Evolutionary conservation across 2,329 filamentous ascomycete genomes (phyloP).

Genomic region (Sporothrix pseudoabietina): DNA sequence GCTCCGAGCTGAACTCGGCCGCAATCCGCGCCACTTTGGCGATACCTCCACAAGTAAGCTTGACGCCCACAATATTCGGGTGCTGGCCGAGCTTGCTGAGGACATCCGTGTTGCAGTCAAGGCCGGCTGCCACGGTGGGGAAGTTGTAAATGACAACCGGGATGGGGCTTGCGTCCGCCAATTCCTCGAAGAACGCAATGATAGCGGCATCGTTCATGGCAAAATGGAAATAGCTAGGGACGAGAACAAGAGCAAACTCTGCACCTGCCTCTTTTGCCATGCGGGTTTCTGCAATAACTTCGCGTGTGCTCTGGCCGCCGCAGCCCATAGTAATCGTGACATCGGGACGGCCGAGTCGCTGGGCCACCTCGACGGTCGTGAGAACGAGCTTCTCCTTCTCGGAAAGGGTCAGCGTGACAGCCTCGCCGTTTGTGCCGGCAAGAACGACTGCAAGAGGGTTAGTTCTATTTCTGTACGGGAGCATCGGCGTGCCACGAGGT

Average conservation of each 20-base stretch:
- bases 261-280: constrained; percentile 65
- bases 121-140: constrained; percentile 65
- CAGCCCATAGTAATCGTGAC: constrained; percentile 69
- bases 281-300: constrained; percentile 65
- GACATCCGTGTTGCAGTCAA: constrained; percentile 68
- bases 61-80: constrained; percentile 68
- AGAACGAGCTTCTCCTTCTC: constrained; percentile 68
- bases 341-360: constrained; percentile 44
- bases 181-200: constrained; percentile 63
- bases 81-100: constrained; percentile 61
- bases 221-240: constrained; percentile 69
- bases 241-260: constrained; percentile 68
- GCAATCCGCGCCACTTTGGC: constrained; percentile 66
- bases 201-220: constrained; percentile 63
- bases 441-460: constrained; percentile 53
- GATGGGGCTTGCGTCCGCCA: constrained; percentile 61
- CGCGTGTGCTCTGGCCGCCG: constrained; percentile 66
- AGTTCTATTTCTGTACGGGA: not conserved
- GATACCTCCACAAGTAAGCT: constrained; percentile 71
- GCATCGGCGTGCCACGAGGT: not conserved
- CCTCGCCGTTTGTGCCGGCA: constrained; percentile 74
- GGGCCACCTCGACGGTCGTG: constrained; percentile 58
- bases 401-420: constrained; percentile 65
- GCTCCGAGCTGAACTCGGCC: constrained; percentile 49
- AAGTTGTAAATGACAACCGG: constrained; percentile 75